Conservation (phyloP, 768 basidiomycete genomes). For the Tricholoma hemisulphureum region DNA sequence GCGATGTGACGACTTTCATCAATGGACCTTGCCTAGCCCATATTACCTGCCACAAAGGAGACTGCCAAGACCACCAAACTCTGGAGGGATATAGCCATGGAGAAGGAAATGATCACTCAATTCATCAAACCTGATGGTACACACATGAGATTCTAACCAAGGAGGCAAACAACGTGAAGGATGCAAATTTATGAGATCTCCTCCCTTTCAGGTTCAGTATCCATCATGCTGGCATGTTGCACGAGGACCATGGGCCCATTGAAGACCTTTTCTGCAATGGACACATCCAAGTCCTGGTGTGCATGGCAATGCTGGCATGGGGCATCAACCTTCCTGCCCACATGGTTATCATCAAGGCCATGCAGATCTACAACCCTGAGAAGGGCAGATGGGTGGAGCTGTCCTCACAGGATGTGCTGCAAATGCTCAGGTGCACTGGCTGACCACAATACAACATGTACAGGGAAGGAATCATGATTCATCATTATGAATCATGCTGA, state of each 20-base stretch:
- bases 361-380: slow-evolving; percentile 98
- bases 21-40: no score
- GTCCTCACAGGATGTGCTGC: slow-evolving; percentile 92
- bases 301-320: slow-evolving; percentile 98
- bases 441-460: slow-evolving; percentile 96
- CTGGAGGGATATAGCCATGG: slow-evolving; percentile 91
- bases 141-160: slow-evolving; percentile 85
- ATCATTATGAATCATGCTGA: slow-evolving; percentile 98
- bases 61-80: slow-evolving; percentile 96
- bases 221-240: slow-evolving; percentile 95
- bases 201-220: slow-evolving; percentile 97
- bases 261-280: slow-evolving; percentile 95
- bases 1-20: no score
- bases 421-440: slow-evolving; percentile 98
- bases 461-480: slow-evolving; percentile 95
- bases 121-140: slow-evolving; percentile 95
- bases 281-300: slow-evolving; percentile 90
- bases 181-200: slow-evolving; percentile 80
- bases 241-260: slow-evolving; percentile 88
- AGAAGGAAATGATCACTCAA: slow-evolving; percentile 94
- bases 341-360: slow-evolving; percentile 99
- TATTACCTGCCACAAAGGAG: no score
- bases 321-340: slow-evolving; percentile 98
- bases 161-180: slow-evolving; percentile 81
- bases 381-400: slow-evolving; percentile 98